Evolutionary conservation across 371 early-diverging fungal genomes (phyloP), one percentile per base, ranked within the genome.

Genomic region (Mortierella sp.): DNA sequence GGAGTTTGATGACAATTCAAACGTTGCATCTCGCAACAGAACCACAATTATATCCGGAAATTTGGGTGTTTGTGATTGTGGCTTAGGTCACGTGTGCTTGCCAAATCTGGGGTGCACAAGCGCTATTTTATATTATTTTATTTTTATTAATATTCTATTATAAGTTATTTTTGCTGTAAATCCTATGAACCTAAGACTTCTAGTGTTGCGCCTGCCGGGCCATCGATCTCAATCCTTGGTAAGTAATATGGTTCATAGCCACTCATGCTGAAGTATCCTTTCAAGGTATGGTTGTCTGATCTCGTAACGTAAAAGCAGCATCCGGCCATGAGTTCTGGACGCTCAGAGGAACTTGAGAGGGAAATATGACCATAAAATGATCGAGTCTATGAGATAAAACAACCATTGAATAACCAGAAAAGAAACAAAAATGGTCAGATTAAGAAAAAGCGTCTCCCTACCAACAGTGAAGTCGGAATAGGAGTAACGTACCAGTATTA

Each of bases 11-110:
- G 43, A 21, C 34, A 39, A 19, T 12, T 23, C 49, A 19, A 23
- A 44, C 27, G 23, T 51, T n/a, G n/a, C n/a, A n/a, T n/a, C n/a
- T n/a, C n/a, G 51, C 51, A 51, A 19, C 53, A 37, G 39, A 8
- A 14, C 4, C 27, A 31, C 24, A 43, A 1, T 21, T 17, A 21
- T n/a, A 43, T 42, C 31, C 39, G 42, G 54, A 54, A 52, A 37
- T 52, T 19, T 54, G 42, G 54, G 43, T 54, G 54, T 54, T 54
- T 54, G 21, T 21, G 37, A 54, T 37, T 54, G 54, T 54, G 17
- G 42, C 39, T 23, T 23, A 11, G 4, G 17, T 54, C 42, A 54
- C 54, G n/a, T 54, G 42, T 21, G n/a, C 19, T 24, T 15, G n/a
- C n/a, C n/a, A n/a, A n/a, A n/a, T n/a, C n/a, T n/a, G n/a, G n/a